phyloP scores from a whole-genome alignment of 176 grass and related monocot genomes.

The Musa itinerans region DNA sequence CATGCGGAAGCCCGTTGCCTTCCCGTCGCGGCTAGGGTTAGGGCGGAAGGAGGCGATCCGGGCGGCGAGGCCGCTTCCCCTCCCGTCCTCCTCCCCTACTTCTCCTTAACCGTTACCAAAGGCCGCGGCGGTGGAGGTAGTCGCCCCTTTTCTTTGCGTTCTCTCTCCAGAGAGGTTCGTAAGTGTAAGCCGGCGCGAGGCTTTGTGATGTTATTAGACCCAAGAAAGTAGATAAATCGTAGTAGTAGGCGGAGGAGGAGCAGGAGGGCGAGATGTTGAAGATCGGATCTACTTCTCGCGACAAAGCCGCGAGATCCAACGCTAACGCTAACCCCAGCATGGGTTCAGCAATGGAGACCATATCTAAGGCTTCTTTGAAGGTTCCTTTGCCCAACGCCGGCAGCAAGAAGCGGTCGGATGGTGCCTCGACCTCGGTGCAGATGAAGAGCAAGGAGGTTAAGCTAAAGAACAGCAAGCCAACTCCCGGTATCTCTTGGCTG shows the following conservation, averaged over 20 bases:
- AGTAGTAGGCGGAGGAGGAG: not conserved
- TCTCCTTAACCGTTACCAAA: not conserved
- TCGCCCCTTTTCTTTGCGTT: not conserved
- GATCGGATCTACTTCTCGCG: slow-evolving; percentile 1
- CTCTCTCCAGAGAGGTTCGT: not conserved
- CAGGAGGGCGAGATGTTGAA: slow-evolving; percentile 6
- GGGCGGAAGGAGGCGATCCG: slow-evolving; percentile 5
- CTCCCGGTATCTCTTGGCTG: not conserved
- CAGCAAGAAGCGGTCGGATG: slow-evolving; percentile 7
- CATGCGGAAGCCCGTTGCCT: not conserved
- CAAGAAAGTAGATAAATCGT: not conserved
- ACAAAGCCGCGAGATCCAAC: not conserved
- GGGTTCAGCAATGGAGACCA: not conserved
- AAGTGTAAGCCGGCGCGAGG: not conserved
- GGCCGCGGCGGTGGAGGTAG: not conserved
- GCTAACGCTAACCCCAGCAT: not conserved
- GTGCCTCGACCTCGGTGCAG: slow-evolving; percentile 4
- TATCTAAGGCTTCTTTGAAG: slow-evolving; percentile 6
- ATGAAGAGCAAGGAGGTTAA: slow-evolving; percentile 13
- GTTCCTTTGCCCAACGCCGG: not conserved
- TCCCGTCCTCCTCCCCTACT: not conserved
- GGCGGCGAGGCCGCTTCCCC: slow-evolving; percentile 1
- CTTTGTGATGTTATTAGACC: not conserved
- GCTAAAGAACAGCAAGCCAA: not conserved
- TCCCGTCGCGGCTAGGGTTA: slow-evolving; percentile 13